These are phyloP conservation scores for Ambrosia hybrid DNA, from an alignment of 140 eudicot genomes.

Conservation along the genomic window DNA sequence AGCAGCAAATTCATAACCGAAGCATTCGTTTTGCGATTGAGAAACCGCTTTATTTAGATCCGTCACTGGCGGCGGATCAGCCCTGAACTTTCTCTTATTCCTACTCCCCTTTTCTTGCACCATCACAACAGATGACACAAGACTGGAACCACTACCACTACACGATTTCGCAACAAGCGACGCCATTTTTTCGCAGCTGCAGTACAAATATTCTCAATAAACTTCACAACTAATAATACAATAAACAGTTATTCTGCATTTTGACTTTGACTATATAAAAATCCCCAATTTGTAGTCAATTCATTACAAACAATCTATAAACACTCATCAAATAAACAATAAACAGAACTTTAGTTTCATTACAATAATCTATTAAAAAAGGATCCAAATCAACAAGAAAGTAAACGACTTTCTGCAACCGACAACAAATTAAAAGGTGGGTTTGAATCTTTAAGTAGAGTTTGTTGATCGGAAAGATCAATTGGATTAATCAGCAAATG, in stretches of 20 bases:
- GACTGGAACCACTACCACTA: constrained; percentile 54
- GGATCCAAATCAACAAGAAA: constrained; percentile 31
- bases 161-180: constrained; percentile 73
- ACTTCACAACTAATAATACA: constrained; percentile 10
- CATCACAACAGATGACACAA: constrained; percentile 43
- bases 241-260: background rate
- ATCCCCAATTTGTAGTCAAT: constrained; percentile 12
- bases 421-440: constrained; percentile 20
- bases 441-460: constrained; percentile 24
- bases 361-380: constrained; percentile 13
- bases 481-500: constrained; percentile 10
- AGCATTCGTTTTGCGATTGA: constrained; percentile 45
- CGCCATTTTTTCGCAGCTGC: constrained; percentile 73
- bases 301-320: background rate
- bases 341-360: constrained; percentile 17
- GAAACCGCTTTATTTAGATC: constrained; percentile 50
- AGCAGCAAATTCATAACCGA: constrained; percentile 70
- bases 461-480: constrained; percentile 16
- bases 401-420: constrained; percentile 32
- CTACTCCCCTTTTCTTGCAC: constrained; percentile 86
- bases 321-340: constrained; percentile 24
- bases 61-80: constrained; percentile 76
- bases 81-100: constrained; percentile 89
- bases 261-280: background rate
- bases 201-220: constrained; percentile 17